Evolutionary conservation across 495 filamentous ascomycete genomes (phyloP).

Genomic region (Thermochaetoides thermophila): DNA sequence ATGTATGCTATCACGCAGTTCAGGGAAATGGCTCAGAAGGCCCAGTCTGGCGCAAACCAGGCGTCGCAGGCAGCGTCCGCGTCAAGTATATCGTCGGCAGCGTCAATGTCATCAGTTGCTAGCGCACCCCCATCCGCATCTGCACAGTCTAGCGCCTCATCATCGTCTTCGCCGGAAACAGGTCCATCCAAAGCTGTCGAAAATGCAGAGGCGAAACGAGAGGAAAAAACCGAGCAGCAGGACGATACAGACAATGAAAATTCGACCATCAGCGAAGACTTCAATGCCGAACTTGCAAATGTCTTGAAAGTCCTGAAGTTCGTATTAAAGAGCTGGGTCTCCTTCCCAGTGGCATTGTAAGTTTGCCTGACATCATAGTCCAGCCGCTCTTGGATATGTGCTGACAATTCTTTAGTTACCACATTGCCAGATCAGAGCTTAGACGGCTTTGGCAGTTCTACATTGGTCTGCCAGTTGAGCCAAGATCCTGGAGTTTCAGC

Average conservation of each 20-base stretch:
- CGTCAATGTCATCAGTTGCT: no score
- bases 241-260: constrained; percentile 10
- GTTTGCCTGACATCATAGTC: constrained; percentile 19
- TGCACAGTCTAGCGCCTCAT: no score
- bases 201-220: constrained; percentile 9
- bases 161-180: not conserved
- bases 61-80: no score
- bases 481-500: constrained; percentile 50
- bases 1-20: constrained; percentile 63
- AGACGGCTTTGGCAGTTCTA: constrained; percentile 57
- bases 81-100: no score
- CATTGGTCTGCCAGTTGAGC: constrained; percentile 60
- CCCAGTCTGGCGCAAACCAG: constrained; percentile 9
- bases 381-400: no score
- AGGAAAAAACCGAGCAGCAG: constrained; percentile 26
- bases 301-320: constrained; percentile 46
- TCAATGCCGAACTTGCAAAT: constrained; percentile 46
- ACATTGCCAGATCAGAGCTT: constrained; percentile 45
- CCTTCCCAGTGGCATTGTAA: constrained; percentile 56
- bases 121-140: no score
- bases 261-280: constrained; percentile 37
- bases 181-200: no score
- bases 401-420: constrained; percentile 37
- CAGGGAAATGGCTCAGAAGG: constrained; percentile 34
- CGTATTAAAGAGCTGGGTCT: constrained; percentile 56